Conservation (phyloP, 2,329 filamentous ascomycete species). For the Talaromyces sp. region DNA sequence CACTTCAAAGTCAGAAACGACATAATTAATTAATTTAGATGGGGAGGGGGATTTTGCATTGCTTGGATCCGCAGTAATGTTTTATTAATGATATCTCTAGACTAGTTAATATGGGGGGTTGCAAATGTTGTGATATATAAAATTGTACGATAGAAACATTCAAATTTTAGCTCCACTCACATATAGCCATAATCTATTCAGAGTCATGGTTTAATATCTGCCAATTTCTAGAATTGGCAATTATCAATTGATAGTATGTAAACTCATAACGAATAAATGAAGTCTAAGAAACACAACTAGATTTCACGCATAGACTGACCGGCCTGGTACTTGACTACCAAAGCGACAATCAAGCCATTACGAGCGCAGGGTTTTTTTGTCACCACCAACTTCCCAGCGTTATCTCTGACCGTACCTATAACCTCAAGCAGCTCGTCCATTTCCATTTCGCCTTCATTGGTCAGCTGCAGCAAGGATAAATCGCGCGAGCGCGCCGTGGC, state of each 20-base stretch:
- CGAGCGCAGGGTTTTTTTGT: background rate
- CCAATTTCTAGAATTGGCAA: background rate
- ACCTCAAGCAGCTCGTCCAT: background rate
- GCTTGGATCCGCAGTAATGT: background rate
- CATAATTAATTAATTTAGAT: background rate
- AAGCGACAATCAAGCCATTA: background rate
- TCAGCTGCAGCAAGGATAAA: background rate
- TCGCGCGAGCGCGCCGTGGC: conserved; percentile 1
- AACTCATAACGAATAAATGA: background rate
- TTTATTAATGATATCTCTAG: background rate
- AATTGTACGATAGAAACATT: background rate
- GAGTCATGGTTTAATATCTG: background rate
- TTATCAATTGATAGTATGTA: background rate
- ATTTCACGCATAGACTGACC: background rate
- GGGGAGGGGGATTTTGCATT: background rate
- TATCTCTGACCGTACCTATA: background rate
- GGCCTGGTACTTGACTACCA: background rate
- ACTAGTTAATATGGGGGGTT: background rate
- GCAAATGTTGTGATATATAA: background rate
- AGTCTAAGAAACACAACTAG: background rate
- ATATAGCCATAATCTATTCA: background rate
- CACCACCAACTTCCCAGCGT: background rate
- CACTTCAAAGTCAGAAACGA: background rate
- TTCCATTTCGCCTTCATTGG: conserved; percentile 3
- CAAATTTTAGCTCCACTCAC: background rate